Conservation (phyloP, 2,329 filamentous ascomycete genomes). For the Trichophyton equinum region DNA sequence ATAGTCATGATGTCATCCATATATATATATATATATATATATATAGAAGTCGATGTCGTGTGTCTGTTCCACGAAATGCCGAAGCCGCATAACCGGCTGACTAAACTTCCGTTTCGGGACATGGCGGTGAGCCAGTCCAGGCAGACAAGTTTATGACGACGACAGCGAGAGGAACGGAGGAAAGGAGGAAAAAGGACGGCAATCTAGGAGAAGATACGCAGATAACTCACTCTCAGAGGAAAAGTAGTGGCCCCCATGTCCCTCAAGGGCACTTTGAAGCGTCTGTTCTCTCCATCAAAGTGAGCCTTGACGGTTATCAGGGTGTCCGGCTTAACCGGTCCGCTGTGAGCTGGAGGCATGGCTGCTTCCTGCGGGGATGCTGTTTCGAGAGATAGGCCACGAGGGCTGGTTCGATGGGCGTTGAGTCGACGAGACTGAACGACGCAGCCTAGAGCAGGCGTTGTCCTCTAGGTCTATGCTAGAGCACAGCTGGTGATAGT, state of each 20-base stretch:
- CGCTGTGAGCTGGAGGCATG: constrained; percentile 16
- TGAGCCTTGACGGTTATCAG: constrained; percentile 76
- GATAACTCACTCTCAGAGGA: constrained; percentile 65
- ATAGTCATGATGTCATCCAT: no score
- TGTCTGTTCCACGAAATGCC: no score
- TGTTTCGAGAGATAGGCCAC: no score
- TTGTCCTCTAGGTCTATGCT: no score
- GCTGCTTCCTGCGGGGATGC: neutral
- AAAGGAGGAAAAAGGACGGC: neutral
- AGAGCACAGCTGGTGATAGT: no score
- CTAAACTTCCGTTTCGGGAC: neutral
- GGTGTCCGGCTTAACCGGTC: constrained; percentile 51
- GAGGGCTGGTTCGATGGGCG: no score
- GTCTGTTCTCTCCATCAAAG: constrained; percentile 60
- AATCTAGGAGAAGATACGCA: constrained; percentile 9
- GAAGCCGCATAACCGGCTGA: no score
- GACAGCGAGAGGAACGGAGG: constrained; percentile 2
- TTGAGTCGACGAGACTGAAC: no score
- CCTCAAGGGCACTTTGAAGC: constrained; percentile 78
- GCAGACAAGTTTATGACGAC: neutral
- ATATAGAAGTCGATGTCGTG: no score
- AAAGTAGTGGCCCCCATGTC: constrained; percentile 65
- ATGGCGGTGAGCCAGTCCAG: constrained; percentile 10
- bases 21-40: no score
- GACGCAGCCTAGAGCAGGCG: no score